These are phyloP conservation scores for Atalantia buxifolia DNA, from an alignment of 345 rosid species.

Conservation along the genomic window DNA sequence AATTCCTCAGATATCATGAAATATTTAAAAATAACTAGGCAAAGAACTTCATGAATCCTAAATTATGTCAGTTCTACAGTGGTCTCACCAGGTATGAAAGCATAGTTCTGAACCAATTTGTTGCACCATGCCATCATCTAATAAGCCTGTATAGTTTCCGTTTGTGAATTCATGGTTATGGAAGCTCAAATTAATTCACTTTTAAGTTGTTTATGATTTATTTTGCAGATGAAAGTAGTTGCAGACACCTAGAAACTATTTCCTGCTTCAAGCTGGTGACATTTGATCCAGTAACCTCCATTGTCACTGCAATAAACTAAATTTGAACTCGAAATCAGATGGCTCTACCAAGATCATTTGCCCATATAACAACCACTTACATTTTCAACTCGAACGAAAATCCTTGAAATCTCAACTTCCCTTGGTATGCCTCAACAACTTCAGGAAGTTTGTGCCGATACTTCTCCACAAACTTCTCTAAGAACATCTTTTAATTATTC, in stretches of 20 bases:
- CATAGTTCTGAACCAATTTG: background rate
- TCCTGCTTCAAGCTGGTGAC: background rate
- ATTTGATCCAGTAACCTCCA: background rate
- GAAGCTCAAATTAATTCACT: background rate
- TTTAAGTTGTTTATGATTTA: background rate
- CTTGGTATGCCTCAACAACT: conserved; percentile 10
- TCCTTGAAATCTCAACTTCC: conserved; percentile 9
- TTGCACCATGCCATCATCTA: background rate
- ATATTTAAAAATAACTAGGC: background rate
- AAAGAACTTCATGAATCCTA: background rate
- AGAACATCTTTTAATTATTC: conserved; percentile 8
- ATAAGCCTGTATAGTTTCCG: background rate
- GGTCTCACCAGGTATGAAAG: background rate
- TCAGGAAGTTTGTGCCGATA: conserved; percentile 13
- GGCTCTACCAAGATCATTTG: background rate
- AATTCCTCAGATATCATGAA: background rate
- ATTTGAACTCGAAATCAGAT: background rate
- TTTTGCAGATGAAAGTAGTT: background rate
- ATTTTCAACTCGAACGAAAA: background rate
- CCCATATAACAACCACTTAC: background rate
- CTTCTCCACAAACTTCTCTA: conserved; percentile 6
- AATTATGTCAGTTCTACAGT: background rate
- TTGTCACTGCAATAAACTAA: background rate
- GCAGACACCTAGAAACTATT: background rate
- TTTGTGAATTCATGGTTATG: background rate